phyloP scores from a whole-genome alignment of 2,329 filamentous ascomycete species.

The Cadophora malorum region DNA sequence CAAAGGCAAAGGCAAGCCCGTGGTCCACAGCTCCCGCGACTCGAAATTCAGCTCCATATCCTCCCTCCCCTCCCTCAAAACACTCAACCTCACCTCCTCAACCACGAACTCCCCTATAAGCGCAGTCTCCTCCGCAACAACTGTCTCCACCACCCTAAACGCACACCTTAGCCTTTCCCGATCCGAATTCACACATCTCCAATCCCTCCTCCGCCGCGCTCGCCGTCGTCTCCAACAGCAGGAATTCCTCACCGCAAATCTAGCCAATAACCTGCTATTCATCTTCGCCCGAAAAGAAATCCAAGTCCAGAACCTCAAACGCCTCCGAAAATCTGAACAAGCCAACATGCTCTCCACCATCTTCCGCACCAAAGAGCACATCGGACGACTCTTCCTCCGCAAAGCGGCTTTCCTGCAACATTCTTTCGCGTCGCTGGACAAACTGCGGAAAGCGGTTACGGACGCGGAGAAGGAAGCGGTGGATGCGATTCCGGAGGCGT shows the following conservation, averaged over 20 bases:
- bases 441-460: not conserved
- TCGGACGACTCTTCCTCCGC: conserved; percentile 12
- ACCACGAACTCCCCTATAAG: not conserved
- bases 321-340: conserved; percentile 1
- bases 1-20: conserved; percentile 20
- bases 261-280: conserved; percentile 20
- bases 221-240: conserved; percentile 11
- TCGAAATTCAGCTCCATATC: conserved; percentile 26
- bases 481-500: not conserved
- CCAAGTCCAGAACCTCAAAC: conserved; percentile 1
- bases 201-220: conserved; percentile 12
- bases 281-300: conserved; percentile 20
- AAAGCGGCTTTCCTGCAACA: conserved; percentile 16
- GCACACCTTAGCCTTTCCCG: not conserved
- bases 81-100: not conserved
- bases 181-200: conserved; percentile 2
- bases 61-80: conserved; percentile 15
- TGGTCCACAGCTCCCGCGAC: conserved; percentile 12
- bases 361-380: not conserved
- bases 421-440: not conserved
- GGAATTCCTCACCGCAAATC: conserved; percentile 20
- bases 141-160: not conserved
- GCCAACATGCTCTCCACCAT: conserved; percentile 3
- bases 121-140: not conserved
- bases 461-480: not conserved